Evolutionary conservation across 164 flowering plant species (phyloP), one percentile per base, ranked within the genome.

Genomic region (Sedum album): DNA sequence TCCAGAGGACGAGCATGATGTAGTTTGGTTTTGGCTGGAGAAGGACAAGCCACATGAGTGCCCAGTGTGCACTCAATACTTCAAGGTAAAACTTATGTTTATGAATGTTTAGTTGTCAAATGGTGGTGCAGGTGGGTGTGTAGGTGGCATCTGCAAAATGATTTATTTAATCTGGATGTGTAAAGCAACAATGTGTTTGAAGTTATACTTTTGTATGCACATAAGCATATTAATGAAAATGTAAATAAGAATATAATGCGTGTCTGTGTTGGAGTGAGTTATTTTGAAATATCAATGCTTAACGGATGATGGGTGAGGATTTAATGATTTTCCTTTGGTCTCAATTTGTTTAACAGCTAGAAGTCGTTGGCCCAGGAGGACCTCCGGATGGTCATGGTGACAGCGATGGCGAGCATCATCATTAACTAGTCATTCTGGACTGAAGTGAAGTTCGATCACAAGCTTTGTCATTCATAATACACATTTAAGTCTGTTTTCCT

Each of bases 11-110:
- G 98, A 92, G 77, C 98, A 92, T 71, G 96, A 92, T 78, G 95
- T 90, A 71, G 93, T 92, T 70, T 92, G 98, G 98, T 92, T 92
- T 78, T 87, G 98, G 98, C 82, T 92, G 78, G 88, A 85, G 85
- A 92, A 90, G 73, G 93, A 78, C 84, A 85, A 86, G 78, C 87
- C 95, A 6, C 84, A 82, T 74, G 96, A 88, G 70, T 92, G 98
- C 70, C 91, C 98, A 20, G 96, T 88, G 67, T 92, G 98, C 72
- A 68, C 89, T 61, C 96, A 92, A 76, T 84, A 87, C 66, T 64
- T 64, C 44, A 39, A 64, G 66, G 66, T 64, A 64, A 20, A 25
- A 6, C 25, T 31, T 31, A n/a, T 23, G 8, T 53, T 53, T n/a
- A 31, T 31, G 13, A 63, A 33, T 33, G 2, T 63, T 2, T 4